These are phyloP conservation scores for Otatea glauca DNA, from an alignment of 176 grass and related monocot species.

Conservation along the genomic window DNA sequence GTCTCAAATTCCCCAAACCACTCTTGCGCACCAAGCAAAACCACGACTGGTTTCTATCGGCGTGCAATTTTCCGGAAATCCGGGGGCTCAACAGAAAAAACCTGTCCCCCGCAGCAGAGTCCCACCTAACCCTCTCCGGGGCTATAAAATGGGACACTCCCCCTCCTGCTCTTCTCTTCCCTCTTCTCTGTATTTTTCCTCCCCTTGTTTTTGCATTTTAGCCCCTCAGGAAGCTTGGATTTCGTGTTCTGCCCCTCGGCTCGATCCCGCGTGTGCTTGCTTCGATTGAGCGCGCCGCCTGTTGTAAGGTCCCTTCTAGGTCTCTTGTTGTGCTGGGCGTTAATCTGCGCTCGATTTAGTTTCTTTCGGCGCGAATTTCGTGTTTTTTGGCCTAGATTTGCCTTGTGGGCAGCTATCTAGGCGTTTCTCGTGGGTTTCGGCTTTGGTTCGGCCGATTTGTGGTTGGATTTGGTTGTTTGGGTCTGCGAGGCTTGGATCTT, in stretches of 20 bases:
- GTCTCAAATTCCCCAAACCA: not conserved
- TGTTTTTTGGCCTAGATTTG: constrained; percentile 38
- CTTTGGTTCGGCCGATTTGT: constrained; percentile 38
- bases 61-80: constrained; percentile 21
- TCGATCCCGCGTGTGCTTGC: not conserved
- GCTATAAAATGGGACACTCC: constrained; percentile 37
- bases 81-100: not conserved
- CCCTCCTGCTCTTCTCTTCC: constrained; percentile 39
- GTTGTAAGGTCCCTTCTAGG: not conserved
- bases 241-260: constrained; percentile 4
- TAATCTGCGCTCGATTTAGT: not conserved
- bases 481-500: not conserved
- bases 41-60: constrained; percentile 11
- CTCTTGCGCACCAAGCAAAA: not conserved
- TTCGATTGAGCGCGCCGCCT: constrained; percentile 39
- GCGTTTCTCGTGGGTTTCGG: constrained; percentile 39
- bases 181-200: constrained; percentile 30
- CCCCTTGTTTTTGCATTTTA: constrained; percentile 47
- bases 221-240: constrained; percentile 39
- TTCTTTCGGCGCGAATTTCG: constrained; percentile 36
- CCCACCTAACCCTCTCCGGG: constrained; percentile 28
- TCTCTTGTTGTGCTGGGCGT: not conserved
- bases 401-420: not conserved
- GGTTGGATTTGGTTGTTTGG: constrained; percentile 7
- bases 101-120: not conserved